A percentile compares a stretch with the other conserved stretches of the same genome.
phyloP scores from a whole-genome alignment of 2,329 filamentous ascomycete genomes.

The Neopestalotiopsis clavispora region DNA sequence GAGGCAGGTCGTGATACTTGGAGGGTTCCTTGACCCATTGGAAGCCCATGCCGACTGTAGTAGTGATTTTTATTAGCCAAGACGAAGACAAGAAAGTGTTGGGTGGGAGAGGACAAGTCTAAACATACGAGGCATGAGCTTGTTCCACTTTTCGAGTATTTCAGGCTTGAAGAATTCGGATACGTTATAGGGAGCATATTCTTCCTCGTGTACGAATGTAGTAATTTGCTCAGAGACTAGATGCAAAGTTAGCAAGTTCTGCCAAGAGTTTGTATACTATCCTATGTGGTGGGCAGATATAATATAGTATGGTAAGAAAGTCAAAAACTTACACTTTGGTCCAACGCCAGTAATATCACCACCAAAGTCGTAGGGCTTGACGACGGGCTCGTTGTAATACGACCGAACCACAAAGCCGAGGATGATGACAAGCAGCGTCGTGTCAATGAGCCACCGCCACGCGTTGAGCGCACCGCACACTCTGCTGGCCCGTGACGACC shows the following conservation, averaged over 20 bases:
- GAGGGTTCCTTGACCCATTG: conserved; percentile 35
- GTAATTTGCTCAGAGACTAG: conserved; percentile 41
- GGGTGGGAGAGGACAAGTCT: background rate
- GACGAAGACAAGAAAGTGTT: too few species aligned
- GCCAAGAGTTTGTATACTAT: background rate
- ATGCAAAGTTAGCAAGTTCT: conserved; percentile 10
- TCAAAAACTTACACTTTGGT: conserved; percentile 36
- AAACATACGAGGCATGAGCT: conserved; percentile 43
- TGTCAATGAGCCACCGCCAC: conserved; percentile 44
- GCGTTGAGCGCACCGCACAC: conserved; percentile 34
- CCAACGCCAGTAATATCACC: conserved; percentile 42
- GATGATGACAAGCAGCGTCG: conserved; percentile 42
- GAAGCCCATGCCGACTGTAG: conserved; percentile 40
- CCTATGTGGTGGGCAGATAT: too few species aligned
- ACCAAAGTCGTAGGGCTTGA: conserved; percentile 40
- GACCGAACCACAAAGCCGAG: conserved; percentile 39
- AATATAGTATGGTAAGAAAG: too few species aligned
- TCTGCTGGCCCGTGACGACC: conserved; percentile 26
- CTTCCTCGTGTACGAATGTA: conserved; percentile 43
- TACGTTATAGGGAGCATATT: conserved; percentile 43
- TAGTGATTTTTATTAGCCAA: conserved; percentile 17
- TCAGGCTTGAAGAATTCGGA: conserved; percentile 44
- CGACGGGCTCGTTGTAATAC: conserved; percentile 25
- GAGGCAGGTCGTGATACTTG: conserved; percentile 36
- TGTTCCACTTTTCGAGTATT: conserved; percentile 43